phyloP scores from a whole-genome alignment of 331 rosid genomes.

The Pyracantha coccinea region DNA sequence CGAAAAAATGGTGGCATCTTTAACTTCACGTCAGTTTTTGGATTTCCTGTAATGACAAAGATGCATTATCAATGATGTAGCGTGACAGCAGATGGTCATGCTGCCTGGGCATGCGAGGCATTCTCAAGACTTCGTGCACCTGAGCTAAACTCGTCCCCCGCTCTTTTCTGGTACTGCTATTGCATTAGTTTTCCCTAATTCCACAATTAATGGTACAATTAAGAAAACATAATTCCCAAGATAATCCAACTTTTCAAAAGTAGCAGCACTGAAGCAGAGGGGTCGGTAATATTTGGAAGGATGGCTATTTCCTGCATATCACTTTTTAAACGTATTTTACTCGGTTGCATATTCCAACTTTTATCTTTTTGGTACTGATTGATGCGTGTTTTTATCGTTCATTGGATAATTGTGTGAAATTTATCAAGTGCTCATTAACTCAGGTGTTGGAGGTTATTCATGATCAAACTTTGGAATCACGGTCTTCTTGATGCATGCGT shows the following conservation, averaged over 20 bases:
- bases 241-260: not conserved
- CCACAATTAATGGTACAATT: not conserved
- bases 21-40: not conserved
- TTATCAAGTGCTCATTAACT: conserved; percentile 15
- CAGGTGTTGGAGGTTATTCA: conserved; percentile 96
- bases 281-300: not conserved
- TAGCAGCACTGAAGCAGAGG: not conserved
- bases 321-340: not conserved
- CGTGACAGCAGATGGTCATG: conserved; percentile 95
- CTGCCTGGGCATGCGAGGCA: conserved; percentile 98
- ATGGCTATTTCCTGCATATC: not conserved
- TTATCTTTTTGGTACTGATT: not conserved
- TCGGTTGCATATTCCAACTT: not conserved
- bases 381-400: not conserved
- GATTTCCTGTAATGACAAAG: not conserved
- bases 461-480: conserved; percentile 95
- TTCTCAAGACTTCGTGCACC: conserved; percentile 69
- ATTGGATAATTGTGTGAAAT: not conserved
- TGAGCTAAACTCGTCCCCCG: conserved; percentile 50
- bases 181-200: conserved; percentile 8
- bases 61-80: conserved; percentile 33
- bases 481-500: conserved; percentile 80
- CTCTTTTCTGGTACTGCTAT: conserved; percentile 68
- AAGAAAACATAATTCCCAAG: not conserved
- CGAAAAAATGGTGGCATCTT: not conserved